Evolutionary conservation across 352 stramenopile species (phyloP).

Genomic region (Globisporangium emineosum): DNA sequence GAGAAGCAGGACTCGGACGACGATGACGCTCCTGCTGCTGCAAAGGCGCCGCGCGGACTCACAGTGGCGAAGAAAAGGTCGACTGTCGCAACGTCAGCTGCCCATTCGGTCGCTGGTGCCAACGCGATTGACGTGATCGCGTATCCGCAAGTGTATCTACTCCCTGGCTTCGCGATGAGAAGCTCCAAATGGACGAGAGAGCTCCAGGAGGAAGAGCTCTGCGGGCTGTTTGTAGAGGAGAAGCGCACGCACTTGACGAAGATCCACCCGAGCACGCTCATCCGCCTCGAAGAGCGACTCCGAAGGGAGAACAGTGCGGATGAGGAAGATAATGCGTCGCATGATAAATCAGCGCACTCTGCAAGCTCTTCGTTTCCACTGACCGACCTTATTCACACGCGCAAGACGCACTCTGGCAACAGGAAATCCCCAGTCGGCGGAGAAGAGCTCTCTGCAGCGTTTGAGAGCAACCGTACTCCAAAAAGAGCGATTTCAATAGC

Average conservation of each 20-base stretch:
- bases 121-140: conserved; percentile 6
- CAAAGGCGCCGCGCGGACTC: background rate
- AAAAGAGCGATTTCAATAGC: background rate
- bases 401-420: background rate
- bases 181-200: conserved; percentile 35
- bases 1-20: conserved; percentile 4
- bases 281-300: conserved; percentile 52
- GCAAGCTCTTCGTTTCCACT: background rate
- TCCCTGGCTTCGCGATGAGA: conserved; percentile 18
- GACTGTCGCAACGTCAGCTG: conserved; percentile 10
- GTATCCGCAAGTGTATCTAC: conserved; percentile 17
- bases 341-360: background rate
- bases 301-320: conserved; percentile 23
- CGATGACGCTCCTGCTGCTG: background rate
- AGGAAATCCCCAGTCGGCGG: background rate
- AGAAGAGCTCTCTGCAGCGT: background rate
- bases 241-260: conserved; percentile 29
- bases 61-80: conserved; percentile 18
- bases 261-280: conserved; percentile 46
- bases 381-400: conserved; percentile 10
- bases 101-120: background rate
- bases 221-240: conserved; percentile 45
- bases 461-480: background rate
- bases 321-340: background rate
- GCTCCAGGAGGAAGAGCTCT: conserved; percentile 39